A percentile compares a stretch with the other conserved stretches of the same genome.
Evolutionary conservation across 1,284 basidiomycete species (phyloP).

Genomic region (Rhodofomes roseus): DNA sequence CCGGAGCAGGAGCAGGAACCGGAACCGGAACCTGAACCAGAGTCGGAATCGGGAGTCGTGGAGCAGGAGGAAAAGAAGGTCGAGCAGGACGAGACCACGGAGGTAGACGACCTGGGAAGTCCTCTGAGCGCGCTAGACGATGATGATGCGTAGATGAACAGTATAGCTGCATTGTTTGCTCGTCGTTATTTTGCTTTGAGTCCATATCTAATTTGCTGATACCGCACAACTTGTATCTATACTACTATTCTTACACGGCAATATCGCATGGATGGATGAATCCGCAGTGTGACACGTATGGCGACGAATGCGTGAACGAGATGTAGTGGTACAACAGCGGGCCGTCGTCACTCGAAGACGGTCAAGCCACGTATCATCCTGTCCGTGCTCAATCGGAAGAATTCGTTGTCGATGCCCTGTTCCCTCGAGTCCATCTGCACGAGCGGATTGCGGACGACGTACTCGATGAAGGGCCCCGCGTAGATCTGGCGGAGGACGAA

Average conservation of each 20-base stretch:
- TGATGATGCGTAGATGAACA: not conserved
- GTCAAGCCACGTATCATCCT: constrained; percentile 68
- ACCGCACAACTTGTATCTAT: constrained; percentile 6
- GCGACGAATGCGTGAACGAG: constrained; percentile 58
- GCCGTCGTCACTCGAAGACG: constrained; percentile 35
- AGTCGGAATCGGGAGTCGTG: not conserved
- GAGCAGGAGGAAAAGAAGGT: not conserved
- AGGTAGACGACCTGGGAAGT: constrained; percentile 4
- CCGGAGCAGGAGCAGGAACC: not conserved
- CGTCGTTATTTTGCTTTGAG: not conserved
- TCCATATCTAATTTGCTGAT: constrained; percentile 1
- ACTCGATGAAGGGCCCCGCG: constrained; percentile 91
- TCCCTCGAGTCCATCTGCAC: constrained; percentile 77
- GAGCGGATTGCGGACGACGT: constrained; percentile 90
- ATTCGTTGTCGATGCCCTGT: constrained; percentile 88
- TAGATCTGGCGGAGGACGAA: constrained; percentile 87
- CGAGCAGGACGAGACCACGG: not conserved
- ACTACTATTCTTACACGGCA: constrained; percentile 1
- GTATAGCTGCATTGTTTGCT: not conserved
- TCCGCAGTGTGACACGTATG: constrained; percentile 8
- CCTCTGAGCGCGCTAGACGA: constrained; percentile 7
- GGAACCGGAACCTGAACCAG: not conserved
- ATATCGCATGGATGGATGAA: not conserved
- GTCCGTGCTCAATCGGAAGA: constrained; percentile 82
- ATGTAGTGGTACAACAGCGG: constrained; percentile 51